phyloP scores from a whole-genome alignment of 306 rosid genomes.

The Potentilla sterilis region DNA sequence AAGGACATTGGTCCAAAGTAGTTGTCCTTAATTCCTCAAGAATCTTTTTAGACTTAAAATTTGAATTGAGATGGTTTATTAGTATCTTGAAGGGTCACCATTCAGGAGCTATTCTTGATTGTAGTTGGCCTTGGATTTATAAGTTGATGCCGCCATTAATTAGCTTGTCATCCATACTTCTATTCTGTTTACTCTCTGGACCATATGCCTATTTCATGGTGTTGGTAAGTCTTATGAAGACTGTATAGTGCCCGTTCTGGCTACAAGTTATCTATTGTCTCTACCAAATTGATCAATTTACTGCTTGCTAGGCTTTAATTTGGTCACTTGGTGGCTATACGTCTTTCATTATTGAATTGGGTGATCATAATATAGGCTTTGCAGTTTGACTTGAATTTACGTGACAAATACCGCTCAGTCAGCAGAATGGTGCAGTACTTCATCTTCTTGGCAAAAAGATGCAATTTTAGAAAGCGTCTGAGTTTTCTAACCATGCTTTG shows the following conservation, averaged over 20 bases:
- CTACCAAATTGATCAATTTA: not conserved
- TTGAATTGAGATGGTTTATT: constrained; percentile 18
- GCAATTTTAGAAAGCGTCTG: no score
- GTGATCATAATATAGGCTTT: no score
- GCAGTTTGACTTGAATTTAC: no score
- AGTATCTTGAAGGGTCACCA: constrained; percentile 23
- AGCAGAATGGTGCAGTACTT: no score
- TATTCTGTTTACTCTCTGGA: constrained; percentile 17
- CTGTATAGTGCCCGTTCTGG: constrained; percentile 3
- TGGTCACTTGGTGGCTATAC: not conserved
- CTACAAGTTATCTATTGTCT: not conserved
- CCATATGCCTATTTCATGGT: constrained; percentile 19
- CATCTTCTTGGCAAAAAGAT: no score
- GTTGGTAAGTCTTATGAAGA: constrained; percentile 11
- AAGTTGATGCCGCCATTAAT: constrained; percentile 30
- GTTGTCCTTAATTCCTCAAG: constrained; percentile 16
- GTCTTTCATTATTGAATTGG: no score
- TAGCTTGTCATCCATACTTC: constrained; percentile 23
- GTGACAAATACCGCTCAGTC: no score
- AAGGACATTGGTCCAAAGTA: constrained; percentile 95
- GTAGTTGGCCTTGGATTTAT: constrained; percentile 33
- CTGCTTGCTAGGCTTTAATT: not conserved
- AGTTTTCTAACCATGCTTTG: no score
- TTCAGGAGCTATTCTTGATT: constrained; percentile 32
- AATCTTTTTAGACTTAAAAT: constrained; percentile 23